These are phyloP conservation scores for Suillus brevipes DNA, from an alignment of 768 basidiomycete species.

Conservation along the genomic window DNA sequence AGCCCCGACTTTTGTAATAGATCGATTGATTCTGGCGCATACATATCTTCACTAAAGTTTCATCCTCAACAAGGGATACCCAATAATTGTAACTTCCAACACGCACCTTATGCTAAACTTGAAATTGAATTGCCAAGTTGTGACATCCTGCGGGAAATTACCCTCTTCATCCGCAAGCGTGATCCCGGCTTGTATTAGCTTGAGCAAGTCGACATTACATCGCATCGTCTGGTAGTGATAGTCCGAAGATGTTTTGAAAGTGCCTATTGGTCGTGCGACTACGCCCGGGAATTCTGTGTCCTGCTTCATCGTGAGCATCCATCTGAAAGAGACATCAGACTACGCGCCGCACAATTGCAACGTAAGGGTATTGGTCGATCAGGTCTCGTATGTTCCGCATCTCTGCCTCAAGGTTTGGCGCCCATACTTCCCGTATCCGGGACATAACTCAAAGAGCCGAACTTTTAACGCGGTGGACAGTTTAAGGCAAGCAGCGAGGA, in stretches of 20 bases:
- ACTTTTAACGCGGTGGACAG: background rate
- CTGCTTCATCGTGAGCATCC: conserved; percentile 44
- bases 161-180: conserved; percentile 95
- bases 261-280: conserved; percentile 94
- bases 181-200: conserved; percentile 96
- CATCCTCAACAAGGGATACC: background rate
- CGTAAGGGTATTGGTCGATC: conserved; percentile 89
- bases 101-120: conserved; percentile 82
- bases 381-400: conserved; percentile 85
- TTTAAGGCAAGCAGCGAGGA: background rate
- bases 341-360: conserved; percentile 77
- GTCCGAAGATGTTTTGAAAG: conserved; percentile 95
- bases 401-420: conserved; percentile 87
- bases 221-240: conserved; percentile 99
- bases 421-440: conserved; percentile 95
- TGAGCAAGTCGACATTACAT: conserved; percentile 97
- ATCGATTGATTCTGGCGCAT: conserved; percentile 95
- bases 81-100: background rate
- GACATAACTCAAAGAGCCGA: conserved; percentile 45
- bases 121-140: conserved; percentile 99
- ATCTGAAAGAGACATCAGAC: conserved; percentile 17
- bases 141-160: conserved; percentile 83
- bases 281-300: conserved; percentile 99
- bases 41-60: conserved; percentile 87
- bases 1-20: conserved; percentile 92